Evolutionary conservation across 768 basidiomycete genomes (phyloP).

Genomic region (Lanmaoa rubissima): DNA sequence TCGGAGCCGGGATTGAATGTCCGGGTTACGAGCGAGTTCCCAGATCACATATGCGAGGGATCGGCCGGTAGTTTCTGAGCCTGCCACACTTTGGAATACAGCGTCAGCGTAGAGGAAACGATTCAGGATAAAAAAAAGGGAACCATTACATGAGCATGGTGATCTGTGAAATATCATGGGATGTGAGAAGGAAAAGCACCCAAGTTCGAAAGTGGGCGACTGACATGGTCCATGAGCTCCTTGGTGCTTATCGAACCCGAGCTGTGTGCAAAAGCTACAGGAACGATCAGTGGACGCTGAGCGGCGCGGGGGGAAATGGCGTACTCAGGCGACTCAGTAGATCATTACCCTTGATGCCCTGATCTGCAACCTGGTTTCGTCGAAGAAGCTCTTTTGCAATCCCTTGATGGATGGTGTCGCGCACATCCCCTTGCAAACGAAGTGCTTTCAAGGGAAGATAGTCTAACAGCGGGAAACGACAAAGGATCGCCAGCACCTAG

Average conservation of each 20-base stretch:
- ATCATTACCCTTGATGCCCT: neutral
- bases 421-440: constrained; percentile 12
- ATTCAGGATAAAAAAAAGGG: neutral
- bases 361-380: neutral
- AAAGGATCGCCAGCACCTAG: neutral
- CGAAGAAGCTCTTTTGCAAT: constrained; percentile 14
- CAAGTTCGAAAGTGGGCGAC: neutral
- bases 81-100: constrained; percentile 1
- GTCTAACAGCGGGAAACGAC: constrained; percentile 4
- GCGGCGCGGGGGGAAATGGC: neutral
- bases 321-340: constrained; percentile 3
- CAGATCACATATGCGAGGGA: constrained; percentile 7
- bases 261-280: neutral
- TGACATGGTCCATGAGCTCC: constrained; percentile 7
- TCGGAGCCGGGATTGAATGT: neutral
- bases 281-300: neutral
- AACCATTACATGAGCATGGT: constrained; percentile 10
- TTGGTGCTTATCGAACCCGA: constrained; percentile 1
- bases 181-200: neutral
- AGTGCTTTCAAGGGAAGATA: constrained; percentile 9
- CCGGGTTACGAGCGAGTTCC: constrained; percentile 2
- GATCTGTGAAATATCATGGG: neutral
- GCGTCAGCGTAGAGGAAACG: neutral
- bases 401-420: constrained; percentile 11
- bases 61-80: constrained; percentile 5